A percentile compares a stretch with the other conserved stretches of the same genome.
Evolutionary conservation across 2,329 filamentous ascomycete species (phyloP).

Genomic region (Exophiala phaeomuriformis): DNA sequence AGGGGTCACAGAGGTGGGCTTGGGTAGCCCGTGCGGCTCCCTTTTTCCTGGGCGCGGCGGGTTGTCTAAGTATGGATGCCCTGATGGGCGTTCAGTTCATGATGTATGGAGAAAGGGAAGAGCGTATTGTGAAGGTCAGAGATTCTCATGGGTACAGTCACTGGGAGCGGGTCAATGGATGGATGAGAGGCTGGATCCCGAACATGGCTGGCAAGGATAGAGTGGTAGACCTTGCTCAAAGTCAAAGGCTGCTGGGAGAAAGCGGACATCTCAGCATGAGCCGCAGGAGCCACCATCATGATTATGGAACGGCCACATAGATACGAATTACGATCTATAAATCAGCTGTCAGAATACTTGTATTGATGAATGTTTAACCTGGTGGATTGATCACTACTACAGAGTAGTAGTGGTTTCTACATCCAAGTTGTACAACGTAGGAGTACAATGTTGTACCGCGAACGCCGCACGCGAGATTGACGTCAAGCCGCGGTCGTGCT

Average conservation of each 20-base stretch:
- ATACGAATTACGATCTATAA: no score
- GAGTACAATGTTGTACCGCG: background rate
- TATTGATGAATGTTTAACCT: no score
- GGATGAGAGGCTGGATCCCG: conserved; percentile 61
- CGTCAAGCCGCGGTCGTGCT: background rate
- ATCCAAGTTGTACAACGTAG: no score
- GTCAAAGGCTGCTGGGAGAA: conserved; percentile 24
- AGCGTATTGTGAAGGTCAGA: conserved; percentile 42
- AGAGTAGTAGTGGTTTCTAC: no score
- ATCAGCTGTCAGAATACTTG: no score
- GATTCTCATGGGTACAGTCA: conserved; percentile 39
- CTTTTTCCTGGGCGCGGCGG: conserved; percentile 60
- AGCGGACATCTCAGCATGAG: conserved; percentile 20
- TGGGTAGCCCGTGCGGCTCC: conserved; percentile 55
- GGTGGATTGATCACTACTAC: no score
- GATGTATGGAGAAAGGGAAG: conserved; percentile 48
- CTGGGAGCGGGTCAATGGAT: conserved; percentile 54
- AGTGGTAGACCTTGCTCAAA: conserved; percentile 27
- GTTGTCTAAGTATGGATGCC: conserved; percentile 56
- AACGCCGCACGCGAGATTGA: background rate
- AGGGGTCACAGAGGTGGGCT: conserved; percentile 47
- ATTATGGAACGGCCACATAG: conserved; percentile 15
- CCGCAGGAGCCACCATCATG: conserved; percentile 14
- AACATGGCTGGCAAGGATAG: conserved; percentile 38
- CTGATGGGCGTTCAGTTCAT: conserved; percentile 57